phyloP scores from a whole-genome alignment of 208 protist species.

The Leishmania amazonensis region DNA sequence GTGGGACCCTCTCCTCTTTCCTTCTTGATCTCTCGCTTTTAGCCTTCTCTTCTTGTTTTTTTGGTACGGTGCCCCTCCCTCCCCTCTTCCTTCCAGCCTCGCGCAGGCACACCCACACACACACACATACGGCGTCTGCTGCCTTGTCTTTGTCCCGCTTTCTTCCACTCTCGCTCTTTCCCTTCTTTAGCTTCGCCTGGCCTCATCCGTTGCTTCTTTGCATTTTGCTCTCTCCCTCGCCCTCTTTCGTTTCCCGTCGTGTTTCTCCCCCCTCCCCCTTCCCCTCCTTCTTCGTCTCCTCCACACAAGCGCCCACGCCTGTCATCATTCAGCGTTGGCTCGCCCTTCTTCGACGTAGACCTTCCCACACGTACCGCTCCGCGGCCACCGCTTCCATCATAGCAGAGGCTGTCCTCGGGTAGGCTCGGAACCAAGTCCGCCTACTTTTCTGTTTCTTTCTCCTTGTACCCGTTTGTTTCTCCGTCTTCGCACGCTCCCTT shows the following conservation, averaged over 20 bases:
- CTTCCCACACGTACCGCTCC: neutral
- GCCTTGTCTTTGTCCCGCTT: neutral
- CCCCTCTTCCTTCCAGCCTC: neutral
- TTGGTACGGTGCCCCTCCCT: neutral
- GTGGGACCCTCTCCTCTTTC: neutral
- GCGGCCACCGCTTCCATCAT: neutral
- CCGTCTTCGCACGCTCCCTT: neutral
- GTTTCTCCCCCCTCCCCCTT: neutral
- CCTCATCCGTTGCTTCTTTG: neutral
- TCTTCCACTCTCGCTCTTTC: neutral
- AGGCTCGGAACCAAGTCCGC: neutral
- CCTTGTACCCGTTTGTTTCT: constrained; percentile 3
- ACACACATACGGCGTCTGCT: neutral
- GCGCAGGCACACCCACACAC: neutral
- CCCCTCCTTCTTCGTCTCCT: neutral
- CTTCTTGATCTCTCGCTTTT: constrained; percentile 1
- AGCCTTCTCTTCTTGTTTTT: neutral
- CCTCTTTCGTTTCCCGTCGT: neutral
- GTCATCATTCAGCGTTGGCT: neutral
- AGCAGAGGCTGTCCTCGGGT: neutral
- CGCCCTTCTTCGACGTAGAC: neutral
- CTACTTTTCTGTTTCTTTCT: constrained; percentile 3
- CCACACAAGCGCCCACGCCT: neutral
- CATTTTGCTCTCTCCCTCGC: neutral
- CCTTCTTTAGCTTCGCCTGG: neutral